Percentiles rank a stretch among this genome's conserved stretches.
These are phyloP conservation scores for Aristolochia contorta DNA, from an alignment of 164 flowering plant genomes.

Conservation along the genomic window DNA sequence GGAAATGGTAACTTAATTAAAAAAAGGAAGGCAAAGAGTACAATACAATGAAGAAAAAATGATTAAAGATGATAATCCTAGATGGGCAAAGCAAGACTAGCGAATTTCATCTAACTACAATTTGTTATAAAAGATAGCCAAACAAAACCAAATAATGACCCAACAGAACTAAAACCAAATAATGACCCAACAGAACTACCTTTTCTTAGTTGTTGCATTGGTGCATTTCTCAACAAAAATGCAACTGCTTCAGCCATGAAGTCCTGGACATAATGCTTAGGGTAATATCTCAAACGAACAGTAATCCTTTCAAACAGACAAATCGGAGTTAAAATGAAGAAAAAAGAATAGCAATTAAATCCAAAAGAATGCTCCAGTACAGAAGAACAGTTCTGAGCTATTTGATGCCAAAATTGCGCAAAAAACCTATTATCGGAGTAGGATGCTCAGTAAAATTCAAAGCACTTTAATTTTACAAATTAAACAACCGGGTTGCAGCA, in stretches of 20 bases:
- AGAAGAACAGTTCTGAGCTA: neutral
- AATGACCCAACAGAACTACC: conserved; percentile 27
- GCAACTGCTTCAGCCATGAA: conserved; percentile 80
- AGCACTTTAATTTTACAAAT: too few relatives aligned
- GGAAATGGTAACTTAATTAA: too few relatives aligned
- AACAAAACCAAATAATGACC: too few relatives aligned
- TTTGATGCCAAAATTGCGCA: too few relatives aligned
- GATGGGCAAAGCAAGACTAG: too few relatives aligned
- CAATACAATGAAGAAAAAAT: too few relatives aligned
- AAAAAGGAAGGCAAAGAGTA: too few relatives aligned
- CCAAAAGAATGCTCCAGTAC: neutral
- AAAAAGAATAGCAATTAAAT: neutral
- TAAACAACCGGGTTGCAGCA: too few relatives aligned
- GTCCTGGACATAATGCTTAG: conserved; percentile 69
- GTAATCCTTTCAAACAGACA: conserved; percentile 38
- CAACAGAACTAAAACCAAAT: conserved; percentile 10
- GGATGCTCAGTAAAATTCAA: neutral
- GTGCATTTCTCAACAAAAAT: conserved; percentile 74
- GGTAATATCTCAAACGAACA: conserved; percentile 54
- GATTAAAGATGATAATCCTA: too few relatives aligned
- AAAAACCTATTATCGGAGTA: neutral
- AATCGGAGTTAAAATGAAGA: neutral
- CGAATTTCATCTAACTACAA: too few relatives aligned
- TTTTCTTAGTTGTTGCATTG: conserved; percentile 42
- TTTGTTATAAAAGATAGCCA: too few relatives aligned